phyloP scores from a whole-genome alignment of 768 basidiomycete genomes.

The Pleurotus cornucopiae region DNA sequence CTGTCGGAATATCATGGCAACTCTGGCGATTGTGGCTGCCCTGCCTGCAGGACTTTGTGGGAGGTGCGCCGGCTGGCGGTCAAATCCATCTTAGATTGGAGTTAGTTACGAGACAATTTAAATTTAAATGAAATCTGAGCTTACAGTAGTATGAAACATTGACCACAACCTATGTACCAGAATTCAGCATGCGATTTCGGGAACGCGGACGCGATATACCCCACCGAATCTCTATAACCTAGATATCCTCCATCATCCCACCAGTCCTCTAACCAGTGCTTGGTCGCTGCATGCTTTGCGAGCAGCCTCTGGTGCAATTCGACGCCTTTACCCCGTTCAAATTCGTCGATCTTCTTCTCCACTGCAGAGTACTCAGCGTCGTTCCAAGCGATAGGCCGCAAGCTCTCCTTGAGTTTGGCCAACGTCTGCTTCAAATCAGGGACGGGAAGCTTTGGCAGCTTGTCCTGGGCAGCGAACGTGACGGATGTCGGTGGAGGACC shows the following conservation, averaged over 20 bases:
- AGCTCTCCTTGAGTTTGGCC: constrained; percentile 58
- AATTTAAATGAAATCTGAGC: constrained; percentile 12
- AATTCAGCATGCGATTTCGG: neutral
- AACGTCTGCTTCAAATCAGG: constrained; percentile 65
- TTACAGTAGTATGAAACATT: constrained; percentile 95
- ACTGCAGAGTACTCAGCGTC: constrained; percentile 52
- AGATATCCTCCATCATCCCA: constrained; percentile 88
- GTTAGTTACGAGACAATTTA: neutral
- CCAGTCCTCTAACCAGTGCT: constrained; percentile 91
- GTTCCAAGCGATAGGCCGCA: constrained; percentile 71
- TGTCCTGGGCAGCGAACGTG: constrained; percentile 63
- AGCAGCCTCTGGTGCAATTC: constrained; percentile 65
- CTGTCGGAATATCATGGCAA: constrained; percentile 71
- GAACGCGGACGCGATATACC: constrained; percentile 15
- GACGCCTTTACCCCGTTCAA: constrained; percentile 43
- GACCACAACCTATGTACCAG: constrained; percentile 58
- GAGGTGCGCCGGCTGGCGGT: constrained; percentile 58
- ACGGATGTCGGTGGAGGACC: constrained; percentile 42
- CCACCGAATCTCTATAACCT: constrained; percentile 79
- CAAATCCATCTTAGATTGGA: constrained; percentile 63
- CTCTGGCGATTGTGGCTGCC: constrained; percentile 69
- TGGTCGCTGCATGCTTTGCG: constrained; percentile 44
- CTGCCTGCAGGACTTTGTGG: constrained; percentile 55
- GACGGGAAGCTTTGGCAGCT: constrained; percentile 73
- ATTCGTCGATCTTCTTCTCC: constrained; percentile 63